phyloP scores from a whole-genome alignment of 1,284 basidiomycete genomes.

The Heterobasidion parviporum region DNA sequence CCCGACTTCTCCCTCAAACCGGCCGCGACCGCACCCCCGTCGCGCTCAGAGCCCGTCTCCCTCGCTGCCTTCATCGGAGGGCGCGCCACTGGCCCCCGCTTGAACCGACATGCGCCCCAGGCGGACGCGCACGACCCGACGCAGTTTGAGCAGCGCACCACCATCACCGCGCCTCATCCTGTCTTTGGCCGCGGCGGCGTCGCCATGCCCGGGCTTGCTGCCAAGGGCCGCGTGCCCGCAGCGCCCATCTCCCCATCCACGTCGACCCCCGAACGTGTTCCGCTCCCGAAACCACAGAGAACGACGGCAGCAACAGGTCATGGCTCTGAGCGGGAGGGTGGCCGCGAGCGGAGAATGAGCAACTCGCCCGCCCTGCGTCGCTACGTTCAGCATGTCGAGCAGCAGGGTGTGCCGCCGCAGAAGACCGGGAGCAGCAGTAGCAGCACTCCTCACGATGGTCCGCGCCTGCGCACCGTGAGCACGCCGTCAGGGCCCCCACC shows the following conservation, averaged over 20 bases:
- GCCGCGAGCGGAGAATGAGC: constrained; percentile 25
- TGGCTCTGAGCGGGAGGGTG: background rate
- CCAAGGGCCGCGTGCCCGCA: constrained; percentile 18
- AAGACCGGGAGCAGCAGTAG: constrained; percentile 8
- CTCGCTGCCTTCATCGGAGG: constrained; percentile 76
- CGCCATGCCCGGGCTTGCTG: constrained; percentile 62
- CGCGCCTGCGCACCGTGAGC: constrained; percentile 30
- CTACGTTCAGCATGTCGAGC: constrained; percentile 28
- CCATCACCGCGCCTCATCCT: constrained; percentile 51
- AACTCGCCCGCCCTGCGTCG: constrained; percentile 24
- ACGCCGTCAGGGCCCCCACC: constrained; percentile 14
- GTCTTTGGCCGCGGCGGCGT: constrained; percentile 65
- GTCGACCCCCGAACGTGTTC: background rate
- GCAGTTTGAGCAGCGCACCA: constrained; percentile 53
- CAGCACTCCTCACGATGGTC: constrained; percentile 6
- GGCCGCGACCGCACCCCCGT: background rate
- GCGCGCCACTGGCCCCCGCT: constrained; percentile 56
- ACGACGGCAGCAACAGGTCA: background rate
- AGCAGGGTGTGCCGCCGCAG: constrained; percentile 14
- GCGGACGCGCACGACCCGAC: constrained; percentile 55
- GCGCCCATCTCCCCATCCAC: constrained; percentile 10
- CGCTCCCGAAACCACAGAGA: background rate
- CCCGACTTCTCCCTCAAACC: constrained; percentile 5
- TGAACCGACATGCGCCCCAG: constrained; percentile 65
- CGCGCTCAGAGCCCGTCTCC: constrained; percentile 43